Base-by-base conservation (phyloP, 192 early-diverging fungal genomes). In the Linnemannia zychae region DNA sequence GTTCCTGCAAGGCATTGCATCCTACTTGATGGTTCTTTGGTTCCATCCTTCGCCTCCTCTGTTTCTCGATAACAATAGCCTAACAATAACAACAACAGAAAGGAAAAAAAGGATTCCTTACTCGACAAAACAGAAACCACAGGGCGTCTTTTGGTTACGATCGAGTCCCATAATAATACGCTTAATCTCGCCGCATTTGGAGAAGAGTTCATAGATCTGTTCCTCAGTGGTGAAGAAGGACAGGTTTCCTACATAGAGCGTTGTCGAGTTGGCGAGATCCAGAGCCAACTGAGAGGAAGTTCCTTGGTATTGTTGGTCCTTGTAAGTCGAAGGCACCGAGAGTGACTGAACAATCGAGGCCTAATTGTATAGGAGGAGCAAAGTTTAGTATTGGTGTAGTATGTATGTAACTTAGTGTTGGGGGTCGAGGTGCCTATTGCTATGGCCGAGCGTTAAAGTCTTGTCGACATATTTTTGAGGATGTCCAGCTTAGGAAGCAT, bases 81-180 rank as follows among this genome's bases (percentile, higher is more conserved):
- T n/a, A 46, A 49, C 12, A 48, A 72, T 0, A 60, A 28, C 31
- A 72, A 17, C 28, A 76, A n/a, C 36, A 69, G 52, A 28, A 50
- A n/a, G n/a, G 11, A 7, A 72, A 17, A 12, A 33, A 57, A 18
- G 2, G 73, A 17, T 15, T 15, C 88, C 93, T 75, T 91, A 98
- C 95, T 99, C 98, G 71, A 99, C 98, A 93, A 99, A 99, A 85
- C 98, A 99, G 88, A 99, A 99, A 16, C 98, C 98, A 78, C 98
- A 99, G 7, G 98, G 98, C 15, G 98, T 99, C 86, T 97, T 96
- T 82, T 94, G 92, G 75, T 93, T 91, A n/a, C 95, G 91, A 84
- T 98, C 97, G 9, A 99, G 91, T 0, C 98, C 98, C 98, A 99
- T 99, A 81, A 99, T 99, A 76, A 99, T 98, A 71, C 98, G 94